These are phyloP conservation scores for Curvularia eragrostidis DNA, from an alignment of 2,329 filamentous ascomycete species.

Conservation along the genomic window DNA sequence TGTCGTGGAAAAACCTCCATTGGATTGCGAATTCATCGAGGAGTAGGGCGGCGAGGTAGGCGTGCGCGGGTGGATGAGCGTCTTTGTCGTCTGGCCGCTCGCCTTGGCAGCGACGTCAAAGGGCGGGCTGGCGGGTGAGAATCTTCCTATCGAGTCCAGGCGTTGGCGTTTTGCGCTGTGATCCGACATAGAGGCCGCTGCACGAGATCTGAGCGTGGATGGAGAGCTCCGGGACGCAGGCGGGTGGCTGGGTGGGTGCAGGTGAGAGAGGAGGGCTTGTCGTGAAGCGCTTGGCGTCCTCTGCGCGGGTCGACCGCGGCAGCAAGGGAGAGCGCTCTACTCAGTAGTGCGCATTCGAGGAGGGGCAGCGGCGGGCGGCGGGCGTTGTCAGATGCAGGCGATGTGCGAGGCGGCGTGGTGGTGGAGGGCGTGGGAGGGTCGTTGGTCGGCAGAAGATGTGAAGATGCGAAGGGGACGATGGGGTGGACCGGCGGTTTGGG, in stretches of 20 bases:
- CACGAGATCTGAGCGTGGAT: slow-evolving; percentile 11
- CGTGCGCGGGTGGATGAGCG: slow-evolving; percentile 54
- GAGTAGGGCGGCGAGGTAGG: slow-evolving; percentile 57
- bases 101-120: slow-evolving; percentile 50
- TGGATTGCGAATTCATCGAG: slow-evolving; percentile 55
- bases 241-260: slow-evolving; percentile 25
- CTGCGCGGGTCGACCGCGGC: slow-evolving; percentile 42
- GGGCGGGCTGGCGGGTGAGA: slow-evolving; percentile 55
- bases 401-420: slow-evolving; percentile 12
- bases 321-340: slow-evolving; percentile 32
- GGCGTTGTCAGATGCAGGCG: slow-evolving; percentile 9
- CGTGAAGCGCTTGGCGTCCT: slow-evolving; percentile 37
- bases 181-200: slow-evolving; percentile 43
- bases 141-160: slow-evolving; percentile 50
- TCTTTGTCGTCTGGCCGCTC: slow-evolving; percentile 49
- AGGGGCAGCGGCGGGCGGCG: slow-evolving; percentile 12
- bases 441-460: slow-evolving; percentile 22
- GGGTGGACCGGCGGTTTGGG: slow-evolving; percentile 23
- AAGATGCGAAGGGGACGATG: slow-evolving; percentile 23
- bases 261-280: slow-evolving; percentile 34
- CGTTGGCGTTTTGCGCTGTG: slow-evolving; percentile 50
- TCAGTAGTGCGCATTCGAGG: slow-evolving; percentile 43
- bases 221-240: slow-evolving; percentile 17
- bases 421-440: slow-evolving; percentile 13
- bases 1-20: slow-evolving; percentile 44